These are phyloP conservation scores for Solanum tarapatanum DNA, from an alignment of 257 asterid species.

Conservation along the genomic window DNA sequence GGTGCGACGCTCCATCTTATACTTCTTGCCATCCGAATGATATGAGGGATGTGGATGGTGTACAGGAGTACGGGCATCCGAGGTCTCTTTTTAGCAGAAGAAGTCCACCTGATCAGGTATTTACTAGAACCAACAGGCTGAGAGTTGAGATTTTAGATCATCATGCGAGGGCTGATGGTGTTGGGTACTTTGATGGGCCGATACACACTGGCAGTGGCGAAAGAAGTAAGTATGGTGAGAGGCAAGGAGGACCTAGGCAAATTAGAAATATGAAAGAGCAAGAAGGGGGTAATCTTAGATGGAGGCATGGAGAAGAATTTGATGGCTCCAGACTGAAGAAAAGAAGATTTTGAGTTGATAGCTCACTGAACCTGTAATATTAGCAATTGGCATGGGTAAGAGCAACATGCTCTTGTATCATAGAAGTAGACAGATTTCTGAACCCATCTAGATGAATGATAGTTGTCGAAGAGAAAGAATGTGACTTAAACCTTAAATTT, in stretches of 20 bases:
- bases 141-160: slow-evolving; percentile 40
- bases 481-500: no score
- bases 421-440: no score
- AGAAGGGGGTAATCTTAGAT: neutral
- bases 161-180: slow-evolving; percentile 39
- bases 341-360: neutral
- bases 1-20: slow-evolving; percentile 54
- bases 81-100: slow-evolving; percentile 40
- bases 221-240: slow-evolving; percentile 52
- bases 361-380: neutral
- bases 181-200: slow-evolving; percentile 5
- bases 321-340: neutral
- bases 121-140: slow-evolving; percentile 26
- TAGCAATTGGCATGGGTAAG: no score
- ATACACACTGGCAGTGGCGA: slow-evolving; percentile 21
- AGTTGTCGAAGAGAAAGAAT: neutral
- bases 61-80: slow-evolving; percentile 35
- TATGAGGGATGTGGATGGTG: slow-evolving; percentile 39
- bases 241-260: slow-evolving; percentile 56
- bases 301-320: no score
- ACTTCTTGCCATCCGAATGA: slow-evolving; percentile 28
- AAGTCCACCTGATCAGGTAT: slow-evolving; percentile 32
- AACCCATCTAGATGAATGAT: neutral
- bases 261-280: slow-evolving; percentile 48
- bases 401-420: no score